Evolutionary conservation across 495 filamentous ascomycete species (phyloP).

Genomic region (Lasiosphaeriaceae sp.): DNA sequence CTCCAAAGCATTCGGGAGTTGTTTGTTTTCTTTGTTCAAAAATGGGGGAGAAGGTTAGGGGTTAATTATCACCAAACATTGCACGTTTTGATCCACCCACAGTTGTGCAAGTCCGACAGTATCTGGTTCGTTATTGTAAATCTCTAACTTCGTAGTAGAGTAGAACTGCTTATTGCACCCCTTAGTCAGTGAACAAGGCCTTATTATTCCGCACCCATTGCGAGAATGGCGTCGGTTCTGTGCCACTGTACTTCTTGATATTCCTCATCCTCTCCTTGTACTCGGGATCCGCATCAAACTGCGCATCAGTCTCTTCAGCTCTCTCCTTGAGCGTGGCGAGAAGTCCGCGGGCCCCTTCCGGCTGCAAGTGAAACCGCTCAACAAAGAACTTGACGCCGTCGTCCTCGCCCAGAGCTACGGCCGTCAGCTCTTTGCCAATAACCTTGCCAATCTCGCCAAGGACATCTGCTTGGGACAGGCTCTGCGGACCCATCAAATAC

Average conservation of each 20-base stretch:
- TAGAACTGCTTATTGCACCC: too few relatives aligned
- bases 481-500: slow-evolving; percentile 2
- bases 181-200: slow-evolving; percentile 4
- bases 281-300: background rate
- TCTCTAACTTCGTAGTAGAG: too few relatives aligned
- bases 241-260: slow-evolving; percentile 4
- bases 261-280: slow-evolving; percentile 8
- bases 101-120: too few relatives aligned
- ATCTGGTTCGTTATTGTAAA: too few relatives aligned
- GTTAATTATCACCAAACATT: too few relatives aligned
- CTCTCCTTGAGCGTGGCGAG: background rate
- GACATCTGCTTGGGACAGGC: slow-evolving; percentile 9
- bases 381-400: background rate
- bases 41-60: too few relatives aligned
- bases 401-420: background rate
- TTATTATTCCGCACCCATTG: slow-evolving; percentile 11
- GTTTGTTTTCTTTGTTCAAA: too few relatives aligned
- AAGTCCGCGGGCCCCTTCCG: background rate
- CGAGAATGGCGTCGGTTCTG: background rate
- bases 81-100: too few relatives aligned
- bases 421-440: slow-evolving; percentile 7
- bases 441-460: background rate
- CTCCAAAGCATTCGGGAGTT: too few relatives aligned
- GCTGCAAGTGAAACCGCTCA: background rate
- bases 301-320: background rate